Base-by-base conservation (phyloP, 192 early-diverging fungal genomes). In the Cladochytrium replicatum region DNA sequence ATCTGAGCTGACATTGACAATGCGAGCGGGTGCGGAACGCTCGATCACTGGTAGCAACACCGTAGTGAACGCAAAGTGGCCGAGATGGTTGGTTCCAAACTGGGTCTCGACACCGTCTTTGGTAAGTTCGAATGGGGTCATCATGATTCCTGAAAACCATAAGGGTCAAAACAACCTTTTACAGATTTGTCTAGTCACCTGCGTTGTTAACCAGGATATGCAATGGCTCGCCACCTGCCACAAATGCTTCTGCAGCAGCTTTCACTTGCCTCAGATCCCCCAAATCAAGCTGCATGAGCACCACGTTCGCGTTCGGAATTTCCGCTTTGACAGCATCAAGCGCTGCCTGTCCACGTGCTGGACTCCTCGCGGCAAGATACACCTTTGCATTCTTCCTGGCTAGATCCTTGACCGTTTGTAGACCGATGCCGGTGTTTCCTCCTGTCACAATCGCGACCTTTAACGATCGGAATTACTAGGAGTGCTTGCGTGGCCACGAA, bases 91-190 rank as follows among this genome's bases (percentile, higher is more conserved):
- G 25, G 63, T 59, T 2, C 45, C 70, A 48, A 72, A 72, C 30
- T 74, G 70, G 11, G 32, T 29, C 56, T 72, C 70, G 49, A 55
- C 48, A 6, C 67, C 67, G 42, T 69, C 67, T 6, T 44, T 30
- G 2, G 63, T 71, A 22, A 70, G 25, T 5, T 55, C 51, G 29
- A 64, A 68, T 2, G 59, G 45, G 0, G 29, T 27, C 8, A 48
- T 44, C 59, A 55, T 64, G 54, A 72, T 64, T 15, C 70, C 69
- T n/a, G n/a, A n/a, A n/a, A n/a, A n/a, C n/a, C n/a, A n/a, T n/a
- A n/a, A n/a, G n/a, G n/a, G n/a, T n/a, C n/a, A n/a, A n/a, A n/a
- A n/a, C n/a, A n/a, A n/a, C n/a, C n/a, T n/a, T n/a, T n/a, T n/a
- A n/a, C n/a, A n/a, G n/a, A n/a, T n/a, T n/a, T n/a, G n/a, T n/a